Base-by-base conservation (phyloP, 2,329 filamentous ascomycete species). In the Botrytis paeoniae region DNA sequence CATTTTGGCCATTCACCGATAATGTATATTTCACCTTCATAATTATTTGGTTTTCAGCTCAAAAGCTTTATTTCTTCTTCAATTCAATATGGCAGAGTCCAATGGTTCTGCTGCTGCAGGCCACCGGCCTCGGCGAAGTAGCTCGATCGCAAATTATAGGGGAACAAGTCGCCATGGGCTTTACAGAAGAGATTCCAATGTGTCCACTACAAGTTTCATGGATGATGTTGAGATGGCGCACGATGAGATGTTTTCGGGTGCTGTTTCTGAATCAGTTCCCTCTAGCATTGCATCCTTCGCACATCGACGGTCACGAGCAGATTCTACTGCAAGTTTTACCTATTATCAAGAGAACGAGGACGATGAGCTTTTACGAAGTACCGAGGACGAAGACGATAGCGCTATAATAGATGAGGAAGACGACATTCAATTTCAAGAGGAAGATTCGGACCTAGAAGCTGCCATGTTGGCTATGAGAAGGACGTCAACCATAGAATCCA, bases 211-310 rank as follows among this genome's bases (percentile, higher is more conserved):
- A 51, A 97, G 93, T 83, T 91, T 98, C 78, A 91, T 97, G 78
- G 94, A 94, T 77, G 94, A 97, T 82, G 95, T 98, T n/a, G 95
- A 98, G 82, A 98, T 99, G 96, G 95, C 96, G 32, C 94, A 97
- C 69, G 93, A 97, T 81, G 95, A 98, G 88, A 93, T 96, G 65
- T 99, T 95, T 83, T 92, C 95, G 37, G 96, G 96, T 10, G 96
- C 95, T 10, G 91, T 98, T 79, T 95, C 94, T 71, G 96, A 99
- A 84, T 98, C 94, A 80, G 89, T 99, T n/a, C 96, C 96, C 1
- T 96, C 93, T 18, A 98, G 95, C 80, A 87, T 95, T 51, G 94
- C 94, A n/a, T 92, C 94, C 45, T 99, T 99, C 81, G 91, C 90
- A 65, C 95, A 97, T 82, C 93, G 94, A 74, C 89, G 94, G 74